A percentile compares a stretch with the other conserved stretches of the same genome.
Conservation (phyloP, 352 stramenopile genomes). For the Phytophthora boehmeriae region DNA sequence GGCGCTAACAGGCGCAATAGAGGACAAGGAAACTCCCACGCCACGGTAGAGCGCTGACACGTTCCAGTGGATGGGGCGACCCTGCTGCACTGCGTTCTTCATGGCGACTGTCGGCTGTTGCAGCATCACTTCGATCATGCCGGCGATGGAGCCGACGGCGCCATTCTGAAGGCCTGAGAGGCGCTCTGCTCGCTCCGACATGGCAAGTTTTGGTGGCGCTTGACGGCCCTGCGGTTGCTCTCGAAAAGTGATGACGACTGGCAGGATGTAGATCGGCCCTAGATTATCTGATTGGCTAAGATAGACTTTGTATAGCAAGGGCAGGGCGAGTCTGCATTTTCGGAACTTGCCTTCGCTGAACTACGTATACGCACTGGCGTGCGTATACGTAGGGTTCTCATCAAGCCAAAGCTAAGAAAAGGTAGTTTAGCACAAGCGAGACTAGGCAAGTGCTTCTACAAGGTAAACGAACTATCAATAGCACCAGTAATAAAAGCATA, state of each 20-base stretch:
- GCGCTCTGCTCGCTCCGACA: constrained; percentile 62
- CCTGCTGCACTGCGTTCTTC: constrained; percentile 87
- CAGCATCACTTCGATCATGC: constrained; percentile 85
- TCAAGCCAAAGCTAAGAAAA: no score
- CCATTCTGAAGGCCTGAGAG: constrained; percentile 77
- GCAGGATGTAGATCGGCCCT: not conserved
- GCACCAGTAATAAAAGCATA: no score
- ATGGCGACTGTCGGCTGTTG: constrained; percentile 87
- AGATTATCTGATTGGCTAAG: constrained; percentile 13
- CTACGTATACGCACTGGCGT: no score
- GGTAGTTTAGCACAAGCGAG: no score
- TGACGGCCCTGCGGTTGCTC: not conserved
- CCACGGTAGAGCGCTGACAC: constrained; percentile 72
- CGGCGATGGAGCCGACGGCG: constrained; percentile 76
- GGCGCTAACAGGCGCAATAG: constrained; percentile 79
- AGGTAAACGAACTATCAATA: no score
- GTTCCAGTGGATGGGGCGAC: constrained; percentile 66
- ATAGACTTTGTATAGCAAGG: no score
- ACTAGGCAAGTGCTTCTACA: no score
- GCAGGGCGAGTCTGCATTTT: no score
- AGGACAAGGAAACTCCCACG: constrained; percentile 77
- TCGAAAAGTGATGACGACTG: constrained; percentile 7
- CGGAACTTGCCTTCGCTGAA: no score
- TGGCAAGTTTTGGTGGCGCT: constrained; percentile 1
- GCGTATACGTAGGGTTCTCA: no score